Evolutionary conservation across 306 rosid species (phyloP).

Genomic region (Vigna radiata): DNA sequence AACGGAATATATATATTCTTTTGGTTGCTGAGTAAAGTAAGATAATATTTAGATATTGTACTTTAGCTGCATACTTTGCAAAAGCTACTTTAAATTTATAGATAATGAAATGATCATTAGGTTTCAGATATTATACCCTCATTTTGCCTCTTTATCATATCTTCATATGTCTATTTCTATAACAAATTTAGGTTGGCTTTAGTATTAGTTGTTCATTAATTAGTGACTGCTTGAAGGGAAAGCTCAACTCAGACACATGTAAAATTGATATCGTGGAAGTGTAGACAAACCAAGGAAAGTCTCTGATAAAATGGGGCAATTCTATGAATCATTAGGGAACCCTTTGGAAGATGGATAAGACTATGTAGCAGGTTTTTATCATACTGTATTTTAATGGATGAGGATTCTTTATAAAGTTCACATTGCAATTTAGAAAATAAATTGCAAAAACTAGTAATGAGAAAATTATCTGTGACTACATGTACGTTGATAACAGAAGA

Average conservation of each 20-base stretch:
- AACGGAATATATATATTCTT: background rate
- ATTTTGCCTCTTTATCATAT: background rate
- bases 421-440: background rate
- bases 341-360: background rate
- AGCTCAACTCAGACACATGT: constrained; percentile 44
- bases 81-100: background rate
- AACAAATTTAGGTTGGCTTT: constrained; percentile 37
- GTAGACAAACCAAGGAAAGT: constrained; percentile 3
- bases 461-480: background rate
- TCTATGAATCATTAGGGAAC: background rate
- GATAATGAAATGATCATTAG: background rate
- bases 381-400: no score
- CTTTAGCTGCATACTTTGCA: background rate
- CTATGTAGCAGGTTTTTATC: background rate
- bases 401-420: background rate
- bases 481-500: background rate
- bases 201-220: background rate
- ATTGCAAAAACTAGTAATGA: background rate
- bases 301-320: background rate
- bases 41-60: background rate
- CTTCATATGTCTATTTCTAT: constrained; percentile 35
- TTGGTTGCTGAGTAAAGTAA: background rate
- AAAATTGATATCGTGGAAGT: background rate
- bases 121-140: background rate
- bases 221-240: background rate